Conservation (phyloP, 768 basidiomycete genomes). For the Xerocomellus amylosporus region DNA sequence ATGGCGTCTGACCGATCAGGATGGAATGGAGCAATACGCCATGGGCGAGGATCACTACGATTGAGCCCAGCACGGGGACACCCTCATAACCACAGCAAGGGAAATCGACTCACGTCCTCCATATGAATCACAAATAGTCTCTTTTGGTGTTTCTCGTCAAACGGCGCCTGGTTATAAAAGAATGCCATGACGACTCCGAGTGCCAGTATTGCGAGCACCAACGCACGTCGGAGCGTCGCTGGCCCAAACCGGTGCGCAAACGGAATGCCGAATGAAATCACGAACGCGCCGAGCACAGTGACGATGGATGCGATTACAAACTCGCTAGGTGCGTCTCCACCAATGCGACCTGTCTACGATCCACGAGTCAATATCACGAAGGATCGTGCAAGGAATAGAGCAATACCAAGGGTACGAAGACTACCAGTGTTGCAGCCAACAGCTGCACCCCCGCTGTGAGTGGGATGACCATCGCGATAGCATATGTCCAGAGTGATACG, state of each 20-base stretch:
- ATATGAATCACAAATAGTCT: constrained; percentile 78
- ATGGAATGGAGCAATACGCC: too few relatives aligned
- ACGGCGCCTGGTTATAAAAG: constrained; percentile 60
- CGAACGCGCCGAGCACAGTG: constrained; percentile 51
- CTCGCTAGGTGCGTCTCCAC: constrained; percentile 81
- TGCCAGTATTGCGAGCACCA: constrained; percentile 45
- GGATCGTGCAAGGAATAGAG: not conserved
- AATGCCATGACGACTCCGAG: constrained; percentile 54
- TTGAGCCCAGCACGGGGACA: not conserved
- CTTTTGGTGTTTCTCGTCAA: constrained; percentile 86
- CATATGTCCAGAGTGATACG: constrained; percentile 62
- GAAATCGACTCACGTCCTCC: constrained; percentile 65
- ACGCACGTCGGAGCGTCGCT: constrained; percentile 33
- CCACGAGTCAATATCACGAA: constrained; percentile 1
- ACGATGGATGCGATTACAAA: constrained; percentile 83
- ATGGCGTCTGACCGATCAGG: too few relatives aligned
- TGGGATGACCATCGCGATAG: constrained; percentile 53
- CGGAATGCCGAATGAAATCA: constrained; percentile 60
- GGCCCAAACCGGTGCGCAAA: constrained; percentile 72
- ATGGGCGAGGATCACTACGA: too few relatives aligned
- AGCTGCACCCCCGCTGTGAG: constrained; percentile 58
- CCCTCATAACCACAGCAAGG: not conserved
- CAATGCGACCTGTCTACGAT: constrained; percentile 74
- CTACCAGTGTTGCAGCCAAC: constrained; percentile 62
- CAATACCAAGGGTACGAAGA: constrained; percentile 85